Conservation (phyloP, 371 early-diverging fungal species). For the Catenaria anguillulae region DNA sequence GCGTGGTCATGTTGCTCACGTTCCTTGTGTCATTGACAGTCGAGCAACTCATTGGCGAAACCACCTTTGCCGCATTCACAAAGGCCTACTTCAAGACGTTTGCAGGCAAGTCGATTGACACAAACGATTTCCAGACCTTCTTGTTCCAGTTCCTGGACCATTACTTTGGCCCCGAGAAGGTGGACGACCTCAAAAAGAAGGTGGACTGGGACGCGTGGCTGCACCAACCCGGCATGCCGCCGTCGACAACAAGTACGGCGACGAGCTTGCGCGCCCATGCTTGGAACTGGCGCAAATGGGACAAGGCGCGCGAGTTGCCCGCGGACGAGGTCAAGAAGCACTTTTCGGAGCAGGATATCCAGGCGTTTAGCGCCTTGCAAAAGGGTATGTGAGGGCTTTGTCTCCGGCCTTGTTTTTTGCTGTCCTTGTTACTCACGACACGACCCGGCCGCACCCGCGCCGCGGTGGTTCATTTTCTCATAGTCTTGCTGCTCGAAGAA, state of each 20-base stretch:
- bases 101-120: slow-evolving; percentile 71
- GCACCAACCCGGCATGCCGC: slow-evolving; percentile 68
- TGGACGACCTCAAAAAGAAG: slow-evolving; percentile 37
- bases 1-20: background rate
- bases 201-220: slow-evolving; percentile 89
- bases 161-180: slow-evolving; percentile 43
- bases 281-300: slow-evolving; percentile 64
- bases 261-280: slow-evolving; percentile 66
- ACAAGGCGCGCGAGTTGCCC: slow-evolving; percentile 31
- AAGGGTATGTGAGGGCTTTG: too few species aligned
- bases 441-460: too few species aligned
- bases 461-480: too few species aligned
- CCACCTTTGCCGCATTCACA: slow-evolving; percentile 69
- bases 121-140: slow-evolving; percentile 69
- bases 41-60: slow-evolving; percentile 65
- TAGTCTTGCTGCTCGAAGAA: slow-evolving; percentile 46
- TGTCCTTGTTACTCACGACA: too few species aligned
- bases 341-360: slow-evolving; percentile 45
- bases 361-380: slow-evolving; percentile 52
- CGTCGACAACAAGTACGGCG: slow-evolving; percentile 73
- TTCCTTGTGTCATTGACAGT: background rate
- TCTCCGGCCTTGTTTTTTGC: too few species aligned
- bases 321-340: slow-evolving; percentile 20
- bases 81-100: slow-evolving; percentile 69
- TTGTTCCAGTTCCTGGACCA: slow-evolving; percentile 54